Conservation (phyloP, 768 basidiomycete genomes). For the Exsudoporus frostii region DNA sequence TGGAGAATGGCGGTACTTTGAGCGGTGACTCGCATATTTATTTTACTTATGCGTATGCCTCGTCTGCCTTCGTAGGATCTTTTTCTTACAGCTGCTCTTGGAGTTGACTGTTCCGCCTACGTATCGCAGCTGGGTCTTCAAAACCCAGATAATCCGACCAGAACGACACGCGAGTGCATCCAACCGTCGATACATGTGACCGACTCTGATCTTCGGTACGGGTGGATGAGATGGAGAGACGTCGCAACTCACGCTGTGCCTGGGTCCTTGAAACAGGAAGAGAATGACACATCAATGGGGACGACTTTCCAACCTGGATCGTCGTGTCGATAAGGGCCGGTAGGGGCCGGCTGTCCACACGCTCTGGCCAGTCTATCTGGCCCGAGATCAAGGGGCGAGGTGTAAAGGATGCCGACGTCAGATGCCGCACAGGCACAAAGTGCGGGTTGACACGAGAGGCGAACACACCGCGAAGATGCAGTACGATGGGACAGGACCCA, state of each 20-base stretch:
- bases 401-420: slow-evolving; percentile 16
- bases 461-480: slow-evolving; percentile 15
- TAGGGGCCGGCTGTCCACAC: slow-evolving; percentile 18
- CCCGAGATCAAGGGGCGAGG: slow-evolving; percentile 28
- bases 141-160: slow-evolving; percentile 22
- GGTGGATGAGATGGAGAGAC: slow-evolving; percentile 2
- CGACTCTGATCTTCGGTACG: slow-evolving; percentile 17
- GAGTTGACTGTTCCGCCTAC: slow-evolving; percentile 19
- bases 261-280: background rate
- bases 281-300: background rate
- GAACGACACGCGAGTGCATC: slow-evolving; percentile 23
- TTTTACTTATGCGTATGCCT: background rate
- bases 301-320: background rate
- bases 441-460: slow-evolving; percentile 11
- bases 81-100: slow-evolving; percentile 24
- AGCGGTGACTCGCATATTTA: background rate
- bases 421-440: slow-evolving; percentile 19
- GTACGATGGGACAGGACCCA: slow-evolving; percentile 20
- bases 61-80: slow-evolving; percentile 15
- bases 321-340: slow-evolving; percentile 4
- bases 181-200: slow-evolving; percentile 25
- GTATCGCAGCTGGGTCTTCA: slow-evolving; percentile 20
- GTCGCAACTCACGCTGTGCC: background rate
- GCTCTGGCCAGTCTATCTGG: slow-evolving; percentile 29
- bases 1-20: background rate